Conservation (phyloP, 106 monocot genomes). For the Iris macrosiphon region DNA sequence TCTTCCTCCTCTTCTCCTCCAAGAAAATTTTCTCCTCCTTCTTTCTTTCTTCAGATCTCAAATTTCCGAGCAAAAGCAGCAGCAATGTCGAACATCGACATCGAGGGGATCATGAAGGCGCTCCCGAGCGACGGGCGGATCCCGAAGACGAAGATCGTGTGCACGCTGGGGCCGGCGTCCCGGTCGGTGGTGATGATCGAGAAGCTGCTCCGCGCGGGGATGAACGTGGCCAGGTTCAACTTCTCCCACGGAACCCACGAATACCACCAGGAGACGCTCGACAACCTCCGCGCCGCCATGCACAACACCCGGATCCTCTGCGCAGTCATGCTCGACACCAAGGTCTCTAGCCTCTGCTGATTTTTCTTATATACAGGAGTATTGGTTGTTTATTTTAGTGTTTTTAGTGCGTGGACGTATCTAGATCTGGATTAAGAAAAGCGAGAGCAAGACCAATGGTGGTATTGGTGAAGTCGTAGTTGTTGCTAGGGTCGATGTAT, state of each 20-base stretch:
- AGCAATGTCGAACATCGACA: slow-evolving; percentile 49
- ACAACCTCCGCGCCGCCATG: slow-evolving; percentile 54
- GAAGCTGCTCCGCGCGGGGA: slow-evolving; percentile 66
- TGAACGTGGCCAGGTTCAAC: slow-evolving; percentile 76
- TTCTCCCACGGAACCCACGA: slow-evolving; percentile 63
- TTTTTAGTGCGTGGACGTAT: no score
- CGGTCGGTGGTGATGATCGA: slow-evolving; percentile 61
- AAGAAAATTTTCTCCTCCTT: no score
- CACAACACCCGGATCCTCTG: slow-evolving; percentile 59
- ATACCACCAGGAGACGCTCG: slow-evolving; percentile 72
- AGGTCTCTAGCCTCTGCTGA: slow-evolving; percentile 23
- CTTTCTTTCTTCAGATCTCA: no score
- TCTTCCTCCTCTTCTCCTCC: no score
- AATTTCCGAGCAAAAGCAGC: no score
- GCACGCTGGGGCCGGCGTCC: slow-evolving; percentile 69
- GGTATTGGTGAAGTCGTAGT: no score
- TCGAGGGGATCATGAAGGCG: slow-evolving; percentile 45
- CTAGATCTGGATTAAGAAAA: no score
- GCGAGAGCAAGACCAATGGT: no score
- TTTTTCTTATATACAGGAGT: no score
- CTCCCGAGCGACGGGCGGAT: slow-evolving; percentile 44
- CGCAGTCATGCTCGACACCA: slow-evolving; percentile 76
- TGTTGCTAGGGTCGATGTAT: no score
- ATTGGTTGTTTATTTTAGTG: no score
- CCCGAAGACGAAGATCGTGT: slow-evolving; percentile 66